These are phyloP conservation scores for Aspergillus olivimuriae DNA, from an alignment of 495 filamentous ascomycete species.

Conservation along the genomic window DNA sequence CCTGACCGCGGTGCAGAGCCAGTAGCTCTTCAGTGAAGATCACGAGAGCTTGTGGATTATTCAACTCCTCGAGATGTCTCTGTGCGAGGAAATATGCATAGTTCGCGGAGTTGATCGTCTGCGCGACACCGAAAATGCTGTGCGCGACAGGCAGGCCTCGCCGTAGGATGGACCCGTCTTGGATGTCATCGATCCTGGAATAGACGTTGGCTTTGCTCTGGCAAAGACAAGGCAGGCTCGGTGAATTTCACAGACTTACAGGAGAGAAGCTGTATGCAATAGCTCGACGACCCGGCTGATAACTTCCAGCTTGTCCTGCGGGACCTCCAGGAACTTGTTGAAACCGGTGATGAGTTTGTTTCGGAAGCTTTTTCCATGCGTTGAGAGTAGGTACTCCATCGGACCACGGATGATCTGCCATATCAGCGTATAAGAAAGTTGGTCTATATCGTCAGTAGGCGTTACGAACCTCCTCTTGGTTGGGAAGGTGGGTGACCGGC, in stretches of 20 bases:
- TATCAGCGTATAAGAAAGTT: no score
- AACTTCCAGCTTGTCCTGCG: constrained; percentile 57
- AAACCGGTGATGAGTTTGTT: constrained; percentile 72
- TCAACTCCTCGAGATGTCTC: constrained; percentile 57
- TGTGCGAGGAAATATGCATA: constrained; percentile 83
- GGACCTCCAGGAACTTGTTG: constrained; percentile 78
- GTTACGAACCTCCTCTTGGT: no score
- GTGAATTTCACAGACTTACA: constrained; percentile 33
- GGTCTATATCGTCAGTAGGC: no score
- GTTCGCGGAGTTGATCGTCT: constrained; percentile 91
- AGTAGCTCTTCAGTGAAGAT: constrained; percentile 77
- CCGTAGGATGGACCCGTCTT: constrained; percentile 70
- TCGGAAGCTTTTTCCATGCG: constrained; percentile 81
- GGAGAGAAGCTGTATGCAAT: constrained; percentile 78
- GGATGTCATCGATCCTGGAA: constrained; percentile 70
- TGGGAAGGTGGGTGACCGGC: no score
- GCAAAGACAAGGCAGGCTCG: not conserved
- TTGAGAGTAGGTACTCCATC: constrained; percentile 66
- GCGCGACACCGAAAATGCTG: constrained; percentile 77
- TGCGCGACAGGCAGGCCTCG: constrained; percentile 83
- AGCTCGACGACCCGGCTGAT: constrained; percentile 79
- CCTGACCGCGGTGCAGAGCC: constrained; percentile 82
- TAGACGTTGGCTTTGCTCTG: not conserved
- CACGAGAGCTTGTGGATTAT: constrained; percentile 49
- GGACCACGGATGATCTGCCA: constrained; percentile 43